Conservation (phyloP, 2,329 filamentous ascomycete species). For the Monilinia aucupariae region DNA sequence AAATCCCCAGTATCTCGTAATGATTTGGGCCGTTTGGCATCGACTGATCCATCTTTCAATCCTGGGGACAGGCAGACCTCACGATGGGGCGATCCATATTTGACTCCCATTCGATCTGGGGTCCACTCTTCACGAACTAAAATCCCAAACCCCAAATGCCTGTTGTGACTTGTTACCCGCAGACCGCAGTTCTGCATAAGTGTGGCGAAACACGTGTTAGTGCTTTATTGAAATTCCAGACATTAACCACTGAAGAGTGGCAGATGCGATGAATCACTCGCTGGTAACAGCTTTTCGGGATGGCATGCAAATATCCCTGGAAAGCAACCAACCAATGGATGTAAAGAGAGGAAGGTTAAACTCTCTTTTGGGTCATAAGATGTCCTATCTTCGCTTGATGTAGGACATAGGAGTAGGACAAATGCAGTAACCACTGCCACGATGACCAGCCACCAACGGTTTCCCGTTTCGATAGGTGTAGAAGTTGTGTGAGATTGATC, state of each 20-base stretch:
- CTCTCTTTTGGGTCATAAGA: background rate
- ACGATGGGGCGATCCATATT: background rate
- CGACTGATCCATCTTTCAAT: slow-evolving; percentile 3
- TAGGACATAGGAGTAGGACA: background rate
- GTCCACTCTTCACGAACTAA: background rate
- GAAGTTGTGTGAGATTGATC: no score
- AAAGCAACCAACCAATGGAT: background rate
- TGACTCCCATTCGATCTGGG: background rate
- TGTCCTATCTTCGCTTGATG: background rate
- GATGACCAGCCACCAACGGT: no score
- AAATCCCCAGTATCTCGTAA: background rate
- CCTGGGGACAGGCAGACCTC: background rate
- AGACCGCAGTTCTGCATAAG: slow-evolving; percentile 1
- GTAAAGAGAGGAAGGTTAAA: background rate
- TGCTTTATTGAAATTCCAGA: background rate
- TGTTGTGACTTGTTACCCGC: background rate
- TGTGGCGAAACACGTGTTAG: background rate
- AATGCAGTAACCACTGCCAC: no score
- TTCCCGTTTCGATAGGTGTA: no score
- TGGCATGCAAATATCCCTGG: background rate
- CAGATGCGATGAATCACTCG: background rate
- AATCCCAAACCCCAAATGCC: background rate
- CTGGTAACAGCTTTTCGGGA: background rate
- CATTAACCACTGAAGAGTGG: background rate
- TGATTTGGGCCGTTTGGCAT: background rate